Conservation (phyloP, 176 grass and related monocot species). For the Alloteropsis semialata region DNA sequence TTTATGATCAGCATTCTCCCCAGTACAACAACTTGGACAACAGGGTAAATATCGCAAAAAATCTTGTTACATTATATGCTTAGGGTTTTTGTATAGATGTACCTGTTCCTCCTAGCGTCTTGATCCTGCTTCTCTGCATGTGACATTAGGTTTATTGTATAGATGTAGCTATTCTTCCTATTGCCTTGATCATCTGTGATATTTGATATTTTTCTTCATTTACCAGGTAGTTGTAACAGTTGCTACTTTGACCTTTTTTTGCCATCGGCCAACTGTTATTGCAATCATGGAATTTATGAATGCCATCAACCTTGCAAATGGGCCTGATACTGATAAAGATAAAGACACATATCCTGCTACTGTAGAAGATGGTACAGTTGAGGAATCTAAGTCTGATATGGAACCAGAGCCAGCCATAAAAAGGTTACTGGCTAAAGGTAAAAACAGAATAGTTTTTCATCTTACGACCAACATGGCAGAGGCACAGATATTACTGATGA, state of each 20-base stretch:
- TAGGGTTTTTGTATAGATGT: conserved; percentile 20
- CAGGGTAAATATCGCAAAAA: conserved; percentile 57
- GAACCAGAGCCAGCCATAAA: conserved; percentile 53
- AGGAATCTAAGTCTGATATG: conserved; percentile 51
- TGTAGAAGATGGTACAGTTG: conserved; percentile 32
- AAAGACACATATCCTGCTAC: conserved; percentile 32
- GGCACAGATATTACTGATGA: conserved; percentile 94
- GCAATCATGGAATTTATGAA: conserved; percentile 93
- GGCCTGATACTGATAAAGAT: conserved; percentile 38
- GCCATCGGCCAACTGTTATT: conserved; percentile 85
- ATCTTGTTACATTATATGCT: neutral
- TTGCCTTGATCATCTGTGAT: neutral
- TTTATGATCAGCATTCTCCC: conserved; percentile 85
- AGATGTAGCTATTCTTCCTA: conserved; percentile 21
- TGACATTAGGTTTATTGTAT: neutral
- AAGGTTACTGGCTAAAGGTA: conserved; percentile 78
- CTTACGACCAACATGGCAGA: conserved; percentile 90
- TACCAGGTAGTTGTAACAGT: conserved; percentile 83
- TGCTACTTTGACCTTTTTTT: conserved; percentile 92
- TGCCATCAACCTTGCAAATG: conserved; percentile 72
- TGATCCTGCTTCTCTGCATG: neutral
- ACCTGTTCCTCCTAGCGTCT: conserved; percentile 16
- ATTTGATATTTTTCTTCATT: conserved; percentile 33
- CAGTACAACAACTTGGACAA: conserved; percentile 89
- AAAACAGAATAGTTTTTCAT: conserved; percentile 95